Conservation (phyloP, 192 early-diverging fungal genomes). For the Coemansia sp. region DNA sequence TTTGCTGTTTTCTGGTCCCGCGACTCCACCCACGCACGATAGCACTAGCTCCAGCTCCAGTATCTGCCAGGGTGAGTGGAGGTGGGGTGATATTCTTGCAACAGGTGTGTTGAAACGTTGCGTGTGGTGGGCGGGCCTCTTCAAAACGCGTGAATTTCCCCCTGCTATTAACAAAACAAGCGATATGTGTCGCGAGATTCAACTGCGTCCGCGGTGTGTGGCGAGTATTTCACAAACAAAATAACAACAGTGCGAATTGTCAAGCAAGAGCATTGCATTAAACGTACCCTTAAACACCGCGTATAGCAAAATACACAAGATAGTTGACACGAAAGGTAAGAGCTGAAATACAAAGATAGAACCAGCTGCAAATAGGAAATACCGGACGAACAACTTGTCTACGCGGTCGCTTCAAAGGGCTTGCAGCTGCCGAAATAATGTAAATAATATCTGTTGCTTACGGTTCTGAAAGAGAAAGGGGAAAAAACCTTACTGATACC, state of each 20-base stretch:
- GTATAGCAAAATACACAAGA: not conserved
- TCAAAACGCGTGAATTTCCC: not conserved
- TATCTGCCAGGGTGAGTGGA: no score
- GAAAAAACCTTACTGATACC: not conserved
- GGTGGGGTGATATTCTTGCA: no score
- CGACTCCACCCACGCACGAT: not conserved
- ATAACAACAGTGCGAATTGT: not conserved
- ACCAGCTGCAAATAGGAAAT: not conserved
- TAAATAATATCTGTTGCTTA: not conserved
- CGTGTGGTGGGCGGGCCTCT: not conserved
- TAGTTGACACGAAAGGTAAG: not conserved
- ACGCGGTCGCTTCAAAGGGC: not conserved
- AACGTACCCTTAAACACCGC: slow-evolving; percentile 8
- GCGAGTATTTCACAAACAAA: not conserved
- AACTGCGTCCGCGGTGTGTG: not conserved
- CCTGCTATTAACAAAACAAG: not conserved
- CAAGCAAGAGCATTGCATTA: not conserved
- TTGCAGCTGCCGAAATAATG: not conserved
- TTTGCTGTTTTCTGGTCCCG: no score
- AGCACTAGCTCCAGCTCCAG: not conserved
- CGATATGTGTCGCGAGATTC: not conserved
- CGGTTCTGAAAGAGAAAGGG: slow-evolving; percentile 1
- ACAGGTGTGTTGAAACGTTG: no score
- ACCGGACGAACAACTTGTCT: no score
- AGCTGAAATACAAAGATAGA: not conserved